Percentiles rank a stretch among this genome's conserved stretches.
These are phyloP conservation scores for Achaetomium macrosporum DNA, from an alignment of 2,329 filamentous ascomycete species.

Conservation along the genomic window DNA sequence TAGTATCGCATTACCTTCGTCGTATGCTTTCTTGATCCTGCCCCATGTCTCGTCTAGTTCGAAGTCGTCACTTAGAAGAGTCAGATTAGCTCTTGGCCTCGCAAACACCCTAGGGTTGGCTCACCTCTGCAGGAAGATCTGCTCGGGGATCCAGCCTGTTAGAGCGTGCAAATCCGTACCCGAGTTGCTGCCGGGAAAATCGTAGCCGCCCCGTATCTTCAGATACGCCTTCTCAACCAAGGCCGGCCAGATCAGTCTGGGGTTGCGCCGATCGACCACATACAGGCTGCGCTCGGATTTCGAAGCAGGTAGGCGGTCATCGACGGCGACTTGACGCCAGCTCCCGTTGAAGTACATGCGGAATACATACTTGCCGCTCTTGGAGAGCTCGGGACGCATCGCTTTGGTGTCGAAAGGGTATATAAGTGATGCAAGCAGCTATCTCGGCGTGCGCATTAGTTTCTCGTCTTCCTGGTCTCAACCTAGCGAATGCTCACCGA, in stretches of 20 bases:
- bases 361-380: conserved; percentile 83
- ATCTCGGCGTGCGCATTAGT: background rate
- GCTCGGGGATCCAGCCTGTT: conserved; percentile 95
- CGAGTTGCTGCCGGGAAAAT: conserved; percentile 96
- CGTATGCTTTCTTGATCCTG: conserved; percentile 67
- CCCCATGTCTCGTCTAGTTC: conserved; percentile 72
- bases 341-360: conserved; percentile 96
- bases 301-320: conserved; percentile 79
- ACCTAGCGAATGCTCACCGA: conserved; percentile 44
- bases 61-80: conserved; percentile 59
- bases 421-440: conserved; percentile 68
- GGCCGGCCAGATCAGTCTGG: conserved; percentile 81
- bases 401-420: conserved; percentile 64
- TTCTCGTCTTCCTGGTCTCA: background rate
- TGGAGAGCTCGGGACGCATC: conserved; percentile 57
- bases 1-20: conserved; percentile 73
- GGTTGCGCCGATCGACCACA: conserved; percentile 79
- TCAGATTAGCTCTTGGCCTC: background rate
- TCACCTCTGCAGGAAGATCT: conserved; percentile 75
- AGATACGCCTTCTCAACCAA: conserved; percentile 94
- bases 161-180: conserved; percentile 90
- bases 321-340: conserved; percentile 78
- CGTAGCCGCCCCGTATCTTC: conserved; percentile 91
- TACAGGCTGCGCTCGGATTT: conserved; percentile 71
- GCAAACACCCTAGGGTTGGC: background rate